Evolutionary conservation across 768 basidiomycete species (phyloP).

Genomic region (Amyloporia xantha): DNA sequence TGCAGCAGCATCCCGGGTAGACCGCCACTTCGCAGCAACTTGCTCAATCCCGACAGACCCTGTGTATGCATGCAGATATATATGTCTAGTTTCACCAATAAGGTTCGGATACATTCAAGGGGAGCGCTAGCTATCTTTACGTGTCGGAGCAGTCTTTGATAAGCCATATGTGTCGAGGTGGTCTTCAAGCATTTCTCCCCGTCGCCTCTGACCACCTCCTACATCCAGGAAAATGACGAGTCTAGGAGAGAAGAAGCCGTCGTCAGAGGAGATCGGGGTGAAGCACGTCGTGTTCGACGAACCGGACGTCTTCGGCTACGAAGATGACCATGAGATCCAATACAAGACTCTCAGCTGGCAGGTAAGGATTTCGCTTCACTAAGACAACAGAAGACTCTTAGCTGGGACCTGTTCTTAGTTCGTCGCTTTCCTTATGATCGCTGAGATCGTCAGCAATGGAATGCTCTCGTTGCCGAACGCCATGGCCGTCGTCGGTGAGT

Average conservation of each 20-base stretch:
- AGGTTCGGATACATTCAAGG: too few species aligned
- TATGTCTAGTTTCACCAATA: too few species aligned
- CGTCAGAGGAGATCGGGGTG: neutral
- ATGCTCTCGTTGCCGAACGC: conserved; percentile 48
- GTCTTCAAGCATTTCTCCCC: too few species aligned
- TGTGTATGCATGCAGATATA: too few species aligned
- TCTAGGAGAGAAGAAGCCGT: neutral
- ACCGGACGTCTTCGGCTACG: conserved; percentile 36
- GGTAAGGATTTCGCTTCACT: conserved; percentile 20
- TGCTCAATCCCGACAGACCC: too few species aligned
- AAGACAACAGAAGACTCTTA: neutral
- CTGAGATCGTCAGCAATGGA: conserved; percentile 52
- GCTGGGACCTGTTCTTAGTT: conserved; percentile 27
- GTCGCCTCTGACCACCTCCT: too few species aligned
- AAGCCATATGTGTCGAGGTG: too few species aligned
- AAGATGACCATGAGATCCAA: conserved; percentile 38
- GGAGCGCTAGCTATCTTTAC: too few species aligned
- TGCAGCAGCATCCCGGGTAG: too few species aligned
- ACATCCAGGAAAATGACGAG: conserved; percentile 3
- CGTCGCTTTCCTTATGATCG: conserved; percentile 46
- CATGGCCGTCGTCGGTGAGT: conserved; percentile 43
- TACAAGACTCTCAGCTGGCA: conserved; percentile 51
- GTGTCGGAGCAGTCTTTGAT: too few species aligned
- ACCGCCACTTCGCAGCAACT: too few species aligned
- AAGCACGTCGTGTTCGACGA: neutral